A percentile compares a stretch with the other conserved stretches of the same genome.
Evolutionary conservation across 257 asterid species (phyloP).

Genomic region (Pogostemon cablin): DNA sequence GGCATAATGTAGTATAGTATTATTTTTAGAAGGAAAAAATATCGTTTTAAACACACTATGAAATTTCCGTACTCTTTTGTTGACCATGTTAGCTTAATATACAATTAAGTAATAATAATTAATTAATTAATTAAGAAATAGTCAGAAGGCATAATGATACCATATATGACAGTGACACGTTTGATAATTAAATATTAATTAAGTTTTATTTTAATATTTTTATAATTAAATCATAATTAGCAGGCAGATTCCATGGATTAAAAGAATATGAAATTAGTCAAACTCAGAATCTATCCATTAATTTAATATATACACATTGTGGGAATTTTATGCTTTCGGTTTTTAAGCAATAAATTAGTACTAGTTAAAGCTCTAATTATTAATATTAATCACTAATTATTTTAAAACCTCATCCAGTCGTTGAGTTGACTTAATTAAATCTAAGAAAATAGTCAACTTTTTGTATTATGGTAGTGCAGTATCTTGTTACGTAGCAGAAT

Average conservation of each 20-base stretch:
- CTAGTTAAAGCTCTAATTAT: background rate
- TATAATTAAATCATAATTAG: conserved; percentile 17
- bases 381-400: conserved; percentile 8
- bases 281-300: conserved; percentile 49
- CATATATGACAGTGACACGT: too few species aligned
- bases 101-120: too few species aligned
- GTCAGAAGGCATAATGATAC: too few species aligned
- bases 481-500: conserved; percentile 24
- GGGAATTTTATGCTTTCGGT: conserved; percentile 28
- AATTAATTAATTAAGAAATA: too few species aligned
- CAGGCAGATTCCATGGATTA: conserved; percentile 32
- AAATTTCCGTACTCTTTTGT: too few species aligned
- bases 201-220: background rate
- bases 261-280: conserved; percentile 41
- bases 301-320: conserved; percentile 30
- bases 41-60: too few species aligned
- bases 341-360: background rate
- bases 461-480: conserved; percentile 31
- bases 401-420: conserved; percentile 23
- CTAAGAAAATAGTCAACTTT: conserved; percentile 9
- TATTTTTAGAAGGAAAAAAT: too few species aligned
- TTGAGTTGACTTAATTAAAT: conserved; percentile 36
- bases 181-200: too few species aligned
- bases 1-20: too few species aligned
- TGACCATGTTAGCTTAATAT: too few species aligned